Evolutionary conservation across 192 early-diverging fungal genomes (phyloP).

Genomic region (Podila epicladia): DNA sequence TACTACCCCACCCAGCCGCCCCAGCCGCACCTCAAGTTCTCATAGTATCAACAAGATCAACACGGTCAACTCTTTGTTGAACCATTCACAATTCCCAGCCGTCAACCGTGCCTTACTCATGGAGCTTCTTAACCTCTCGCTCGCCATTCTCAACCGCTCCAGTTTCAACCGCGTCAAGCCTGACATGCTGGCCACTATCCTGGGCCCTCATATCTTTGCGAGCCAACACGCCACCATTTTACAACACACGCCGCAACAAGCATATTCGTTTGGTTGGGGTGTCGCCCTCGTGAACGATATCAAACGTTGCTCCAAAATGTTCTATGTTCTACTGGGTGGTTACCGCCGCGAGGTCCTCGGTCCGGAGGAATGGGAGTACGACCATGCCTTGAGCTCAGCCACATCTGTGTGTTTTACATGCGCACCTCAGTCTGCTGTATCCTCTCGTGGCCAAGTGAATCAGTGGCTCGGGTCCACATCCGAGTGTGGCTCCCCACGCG

Average conservation of each 20-base stretch:
- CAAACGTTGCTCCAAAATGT: slow-evolving; percentile 49
- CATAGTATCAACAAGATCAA: slow-evolving; percentile 37
- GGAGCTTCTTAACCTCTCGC: slow-evolving; percentile 43
- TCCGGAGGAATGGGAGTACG: slow-evolving; percentile 37
- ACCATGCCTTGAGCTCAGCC: slow-evolving; percentile 1
- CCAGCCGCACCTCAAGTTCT: background rate
- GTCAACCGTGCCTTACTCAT: slow-evolving; percentile 41
- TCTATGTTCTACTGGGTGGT: slow-evolving; percentile 43
- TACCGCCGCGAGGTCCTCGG: slow-evolving; percentile 38
- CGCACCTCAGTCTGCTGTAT: background rate
- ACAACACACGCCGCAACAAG: slow-evolving; percentile 43
- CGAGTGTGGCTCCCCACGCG: slow-evolving; percentile 12
- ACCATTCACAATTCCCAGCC: slow-evolving; percentile 37
- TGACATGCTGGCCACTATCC: slow-evolving; percentile 45
- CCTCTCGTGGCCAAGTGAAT: slow-evolving; percentile 17
- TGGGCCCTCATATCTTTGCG: slow-evolving; percentile 46
- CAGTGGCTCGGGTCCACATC: slow-evolving; percentile 35
- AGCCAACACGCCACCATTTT: slow-evolving; percentile 44
- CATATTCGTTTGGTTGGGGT: slow-evolving; percentile 46
- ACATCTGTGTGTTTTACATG: background rate
- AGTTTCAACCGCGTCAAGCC: slow-evolving; percentile 44
- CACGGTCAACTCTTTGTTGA: slow-evolving; percentile 37
- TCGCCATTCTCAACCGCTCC: slow-evolving; percentile 44
- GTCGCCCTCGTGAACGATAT: slow-evolving; percentile 42
- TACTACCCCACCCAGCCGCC: background rate